Percentiles rank a stretch among this genome's conserved stretches.
These are phyloP conservation scores for Alternaria brassicae DNA, from an alignment of 2,329 filamentous ascomycete genomes.

Conservation along the genomic window DNA sequence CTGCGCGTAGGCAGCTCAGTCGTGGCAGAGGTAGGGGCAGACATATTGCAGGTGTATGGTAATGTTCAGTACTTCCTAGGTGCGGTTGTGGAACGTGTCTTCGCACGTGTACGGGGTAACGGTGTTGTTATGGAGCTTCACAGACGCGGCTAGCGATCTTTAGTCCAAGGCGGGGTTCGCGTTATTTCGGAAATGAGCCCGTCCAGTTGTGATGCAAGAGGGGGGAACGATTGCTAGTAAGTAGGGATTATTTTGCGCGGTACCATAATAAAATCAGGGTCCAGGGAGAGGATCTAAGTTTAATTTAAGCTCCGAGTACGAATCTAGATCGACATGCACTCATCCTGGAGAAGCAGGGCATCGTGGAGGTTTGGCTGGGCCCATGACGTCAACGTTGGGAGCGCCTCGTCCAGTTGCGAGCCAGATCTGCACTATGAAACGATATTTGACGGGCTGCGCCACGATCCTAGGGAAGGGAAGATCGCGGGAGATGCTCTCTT, in stretches of 20 bases:
- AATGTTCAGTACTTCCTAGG: background rate
- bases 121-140: conserved; percentile 8
- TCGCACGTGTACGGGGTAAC: background rate
- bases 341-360: conserved; percentile 11
- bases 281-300: conserved; percentile 9
- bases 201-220: background rate
- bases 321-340: conserved; percentile 5
- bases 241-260: background rate
- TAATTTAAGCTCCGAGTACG: conserved; percentile 17
- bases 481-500: background rate
- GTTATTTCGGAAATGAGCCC: conserved; percentile 7
- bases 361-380: conserved; percentile 1
- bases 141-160: conserved; percentile 7
- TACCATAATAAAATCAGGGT: conserved; percentile 17
- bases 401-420: conserved; percentile 4
- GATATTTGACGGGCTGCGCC: conserved; percentile 3
- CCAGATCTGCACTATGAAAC: conserved; percentile 11
- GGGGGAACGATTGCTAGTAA: background rate
- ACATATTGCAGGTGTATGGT: conserved; percentile 30
- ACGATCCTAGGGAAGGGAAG: conserved; percentile 5
- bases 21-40: conserved; percentile 44
- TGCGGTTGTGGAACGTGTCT: conserved; percentile 1
- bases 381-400: conserved; percentile 14
- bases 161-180: conserved; percentile 8
- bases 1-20: conserved; percentile 41